Evolutionary conservation across 1,284 basidiomycete species (phyloP), one percentile per base, ranked within the genome.

Genomic region (Pseudozyma sp.): DNA sequence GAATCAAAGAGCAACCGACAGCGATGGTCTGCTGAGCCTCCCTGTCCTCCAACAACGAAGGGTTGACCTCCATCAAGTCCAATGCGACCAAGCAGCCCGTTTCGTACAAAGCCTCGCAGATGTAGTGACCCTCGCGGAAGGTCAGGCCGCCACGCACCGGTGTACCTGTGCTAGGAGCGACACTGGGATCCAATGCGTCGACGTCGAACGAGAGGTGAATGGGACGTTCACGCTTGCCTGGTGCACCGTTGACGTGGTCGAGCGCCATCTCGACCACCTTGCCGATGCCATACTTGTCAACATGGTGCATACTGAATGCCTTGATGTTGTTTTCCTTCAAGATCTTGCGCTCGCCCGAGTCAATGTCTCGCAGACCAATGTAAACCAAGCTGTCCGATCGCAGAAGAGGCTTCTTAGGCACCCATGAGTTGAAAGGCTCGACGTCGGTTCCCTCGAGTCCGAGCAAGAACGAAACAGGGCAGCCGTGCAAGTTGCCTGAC

Each of bases 201-300:
- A 99, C 95, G 85, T 99, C 96, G 85, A 98, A 99, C 85, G 92
- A 94, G 66, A 99, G 87, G 87, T 99, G 97, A 76, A 98, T 93
- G 16, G 97, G 97, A 45, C 89, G 88, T 63, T 90, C 88, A 16
- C 93, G 93, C 59, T 77, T 80, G 55, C 71, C 71, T 5, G 72
- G 56, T 43, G 68, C 68, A 12, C 69, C 71, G 86, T 97, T 97
- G 80, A 99, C 91, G 85, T 94, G 90, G 84, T 97, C 93, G 70
- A 99, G 87, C 38, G 95, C 97, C 93, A 95, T 93, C 83, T 98
- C 93, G 62, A 98, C 91, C 61, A 98, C 82, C 52, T 77, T 78
- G 38, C 84, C 96, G 76, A 99, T 99, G 52, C 97, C 97, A 83
- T 94, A 92, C 87, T 91, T 93, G 87, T 99, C 97, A 58, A 99